A percentile compares a stretch with the other conserved stretches of the same genome.
phyloP scores from a whole-genome alignment of 805 yeast genomes.

The Kluyveromyces starmeri region DNA sequence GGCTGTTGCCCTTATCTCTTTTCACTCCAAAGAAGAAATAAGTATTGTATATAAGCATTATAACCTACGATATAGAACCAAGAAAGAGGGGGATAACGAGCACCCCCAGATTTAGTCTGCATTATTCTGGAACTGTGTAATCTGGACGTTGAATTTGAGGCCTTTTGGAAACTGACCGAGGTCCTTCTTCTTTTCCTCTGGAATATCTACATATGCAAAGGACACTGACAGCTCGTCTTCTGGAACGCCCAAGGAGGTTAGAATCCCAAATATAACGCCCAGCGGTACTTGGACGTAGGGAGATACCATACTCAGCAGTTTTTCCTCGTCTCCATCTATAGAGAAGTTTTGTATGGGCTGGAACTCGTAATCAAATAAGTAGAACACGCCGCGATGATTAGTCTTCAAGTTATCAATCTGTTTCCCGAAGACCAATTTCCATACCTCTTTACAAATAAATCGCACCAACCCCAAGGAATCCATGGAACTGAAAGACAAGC shows the following conservation, averaged over 20 bases:
- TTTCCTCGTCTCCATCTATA: slow-evolving; percentile 13
- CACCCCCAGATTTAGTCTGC: no score
- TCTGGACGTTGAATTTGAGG: slow-evolving; percentile 27
- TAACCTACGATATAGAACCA: no score
- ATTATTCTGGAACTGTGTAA: slow-evolving; percentile 6
- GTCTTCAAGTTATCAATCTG: slow-evolving; percentile 90
- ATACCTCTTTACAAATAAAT: slow-evolving; percentile 84
- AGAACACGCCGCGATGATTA: slow-evolving; percentile 59
- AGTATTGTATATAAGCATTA: no score
- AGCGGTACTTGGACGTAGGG: slow-evolving; percentile 28
- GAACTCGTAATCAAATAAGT: slow-evolving; percentile 26
- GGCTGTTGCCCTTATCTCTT: background rate
- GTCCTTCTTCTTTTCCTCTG: slow-evolving; percentile 11
- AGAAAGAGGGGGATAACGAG: no score
- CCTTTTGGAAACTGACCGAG: slow-evolving; percentile 18
- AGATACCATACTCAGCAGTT: slow-evolving; percentile 20
- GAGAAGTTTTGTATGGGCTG: slow-evolving; percentile 22
- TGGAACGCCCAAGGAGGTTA: slow-evolving; percentile 23
- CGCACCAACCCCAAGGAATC: slow-evolving; percentile 81
- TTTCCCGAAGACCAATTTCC: slow-evolving; percentile 72
- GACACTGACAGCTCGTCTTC: slow-evolving; percentile 20
- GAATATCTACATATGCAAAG: slow-evolving; percentile 23
- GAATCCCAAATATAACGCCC: slow-evolving; percentile 28
- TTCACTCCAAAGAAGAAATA: background rate
- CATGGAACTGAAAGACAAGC: slow-evolving; percentile 39